These are phyloP conservation scores for Globisporangium nodosum DNA, from an alignment of 352 stramenopile genomes.

Conservation along the genomic window DNA sequence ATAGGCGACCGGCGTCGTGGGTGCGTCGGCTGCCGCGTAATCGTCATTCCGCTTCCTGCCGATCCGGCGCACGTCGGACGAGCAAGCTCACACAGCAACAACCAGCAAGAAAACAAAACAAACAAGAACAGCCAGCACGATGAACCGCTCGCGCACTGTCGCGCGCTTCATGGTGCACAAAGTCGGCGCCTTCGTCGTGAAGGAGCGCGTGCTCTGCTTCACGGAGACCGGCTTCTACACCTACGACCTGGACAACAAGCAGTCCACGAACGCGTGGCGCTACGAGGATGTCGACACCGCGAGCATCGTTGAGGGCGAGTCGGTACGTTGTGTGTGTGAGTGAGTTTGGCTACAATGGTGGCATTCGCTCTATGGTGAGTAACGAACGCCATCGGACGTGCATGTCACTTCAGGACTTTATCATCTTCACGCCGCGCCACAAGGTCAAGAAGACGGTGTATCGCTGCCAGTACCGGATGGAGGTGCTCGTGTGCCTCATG, in stretches of 20 bases:
- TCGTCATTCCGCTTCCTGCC: background rate
- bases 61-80: background rate
- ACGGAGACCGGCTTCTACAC: constrained; percentile 68
- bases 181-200: constrained; percentile 78
- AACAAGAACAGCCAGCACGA: constrained; percentile 2
- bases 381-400: too few relatives aligned
- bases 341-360: background rate
- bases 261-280: constrained; percentile 75
- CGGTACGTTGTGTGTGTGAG: constrained; percentile 14
- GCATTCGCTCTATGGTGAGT: too few relatives aligned
- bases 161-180: constrained; percentile 84
- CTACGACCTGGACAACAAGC: constrained; percentile 59
- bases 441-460: constrained; percentile 80
- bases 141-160: constrained; percentile 57
- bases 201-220: constrained; percentile 81
- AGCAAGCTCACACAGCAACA: background rate
- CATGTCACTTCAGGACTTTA: constrained; percentile 37
- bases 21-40: background rate
- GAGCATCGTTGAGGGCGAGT: constrained; percentile 60
- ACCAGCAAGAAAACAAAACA: background rate
- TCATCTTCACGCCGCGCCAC: constrained; percentile 70
- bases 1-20: background rate
- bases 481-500: constrained; percentile 79
- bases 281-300: constrained; percentile 73
- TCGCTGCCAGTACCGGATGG: constrained; percentile 76